Evolutionary conservation across 306 rosid species (phyloP).

Genomic region (Luffa acutangula): DNA sequence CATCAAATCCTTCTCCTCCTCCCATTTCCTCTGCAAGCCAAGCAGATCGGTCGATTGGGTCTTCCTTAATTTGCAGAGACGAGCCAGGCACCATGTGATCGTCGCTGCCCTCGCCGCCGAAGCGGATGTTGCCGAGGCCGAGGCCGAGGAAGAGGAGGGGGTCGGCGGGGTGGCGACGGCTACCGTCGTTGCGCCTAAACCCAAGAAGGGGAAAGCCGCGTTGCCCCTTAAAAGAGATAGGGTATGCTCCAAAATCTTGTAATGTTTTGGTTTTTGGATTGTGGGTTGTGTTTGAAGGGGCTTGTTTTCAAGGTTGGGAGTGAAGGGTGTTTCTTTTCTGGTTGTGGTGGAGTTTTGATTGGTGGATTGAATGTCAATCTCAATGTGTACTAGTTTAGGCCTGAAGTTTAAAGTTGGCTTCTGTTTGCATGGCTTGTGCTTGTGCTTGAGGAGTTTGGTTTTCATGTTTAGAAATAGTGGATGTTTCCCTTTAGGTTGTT

Average conservation of each 20-base stretch:
- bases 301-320: not conserved
- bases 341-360: not conserved
- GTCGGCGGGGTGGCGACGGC: conserved; percentile 9
- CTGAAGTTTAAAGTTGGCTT: not conserved
- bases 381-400: not conserved
- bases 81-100: conserved; percentile 18
- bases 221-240: conserved; percentile 83
- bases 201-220: conserved; percentile 87
- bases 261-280: not conserved
- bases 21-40: conserved; percentile 20
- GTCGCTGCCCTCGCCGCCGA: conserved; percentile 48
- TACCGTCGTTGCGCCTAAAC: conserved; percentile 29
- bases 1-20: conserved; percentile 22
- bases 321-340: not conserved
- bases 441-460: not conserved
- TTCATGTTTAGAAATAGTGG: not conserved
- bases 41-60: conserved; percentile 19
- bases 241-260: conserved; percentile 25
- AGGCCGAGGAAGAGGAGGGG: conserved; percentile 28
- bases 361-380: not conserved
- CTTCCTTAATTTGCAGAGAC: conserved; percentile 10
- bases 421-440: not conserved
- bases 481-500: not conserved
- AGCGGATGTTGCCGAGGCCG: conserved; percentile 28
- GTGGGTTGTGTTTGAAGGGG: not conserved